Conservation (phyloP, 2,329 filamentous ascomycete genomes). For the Neocatenulostroma microsporum region DNA sequence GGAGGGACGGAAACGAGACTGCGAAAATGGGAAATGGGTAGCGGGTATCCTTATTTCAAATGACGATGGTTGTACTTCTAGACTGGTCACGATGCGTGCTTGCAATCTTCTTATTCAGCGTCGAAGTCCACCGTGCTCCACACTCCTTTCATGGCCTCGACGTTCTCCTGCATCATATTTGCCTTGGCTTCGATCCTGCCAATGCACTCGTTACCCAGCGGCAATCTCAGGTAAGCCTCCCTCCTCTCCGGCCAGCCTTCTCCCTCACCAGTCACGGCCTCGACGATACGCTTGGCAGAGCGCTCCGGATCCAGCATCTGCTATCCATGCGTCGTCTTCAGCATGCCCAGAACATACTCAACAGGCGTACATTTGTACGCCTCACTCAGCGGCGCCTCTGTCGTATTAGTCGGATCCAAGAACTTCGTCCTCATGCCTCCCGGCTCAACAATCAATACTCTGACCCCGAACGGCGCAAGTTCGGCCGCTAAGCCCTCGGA, state of each 20-base stretch:
- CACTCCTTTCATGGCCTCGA: neutral
- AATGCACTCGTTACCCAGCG: slow-evolving; percentile 32
- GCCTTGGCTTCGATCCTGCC: slow-evolving; percentile 4
- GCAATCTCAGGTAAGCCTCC: slow-evolving; percentile 25
- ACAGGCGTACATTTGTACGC: neutral
- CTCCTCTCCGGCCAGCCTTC: slow-evolving; percentile 16
- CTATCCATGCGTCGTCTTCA: slow-evolving; percentile 9
- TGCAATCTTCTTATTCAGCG: too few relatives aligned
- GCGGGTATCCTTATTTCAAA: too few relatives aligned
- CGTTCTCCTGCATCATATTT: neutral
- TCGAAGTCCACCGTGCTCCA: too few relatives aligned
- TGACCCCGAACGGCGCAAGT: slow-evolving; percentile 29
- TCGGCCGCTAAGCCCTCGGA: slow-evolving; percentile 32
- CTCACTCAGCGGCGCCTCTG: slow-evolving; percentile 5
- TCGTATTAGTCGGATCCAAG: slow-evolving; percentile 1
- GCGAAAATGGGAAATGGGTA: too few relatives aligned
- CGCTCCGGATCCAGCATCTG: slow-evolving; percentile 30
- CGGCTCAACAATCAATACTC: slow-evolving; percentile 36
- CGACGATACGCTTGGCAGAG: slow-evolving; percentile 31
- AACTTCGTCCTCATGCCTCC: slow-evolving; percentile 39
- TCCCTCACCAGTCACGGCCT: slow-evolving; percentile 29
- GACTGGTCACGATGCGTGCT: too few relatives aligned
- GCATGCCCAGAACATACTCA: neutral
- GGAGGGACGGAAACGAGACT: too few relatives aligned
- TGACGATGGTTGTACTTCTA: too few relatives aligned